Percentiles rank a stretch among this genome's conserved stretches.
phyloP scores from a whole-genome alignment of 2,329 filamentous ascomycete genomes.

The Leptoxyphium fumago region DNA sequence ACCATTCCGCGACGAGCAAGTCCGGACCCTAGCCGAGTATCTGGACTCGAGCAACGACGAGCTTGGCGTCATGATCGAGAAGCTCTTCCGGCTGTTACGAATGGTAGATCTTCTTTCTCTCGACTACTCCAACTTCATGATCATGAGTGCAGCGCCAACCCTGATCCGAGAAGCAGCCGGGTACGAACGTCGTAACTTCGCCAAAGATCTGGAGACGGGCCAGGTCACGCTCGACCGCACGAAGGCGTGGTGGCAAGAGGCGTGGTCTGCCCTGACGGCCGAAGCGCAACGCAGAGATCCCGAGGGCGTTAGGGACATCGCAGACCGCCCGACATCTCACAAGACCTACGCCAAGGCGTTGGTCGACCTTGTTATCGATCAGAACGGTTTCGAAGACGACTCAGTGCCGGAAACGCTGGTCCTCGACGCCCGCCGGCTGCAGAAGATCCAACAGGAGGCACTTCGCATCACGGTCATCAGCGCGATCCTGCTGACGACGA shows the following conservation, averaged over 20 bases:
- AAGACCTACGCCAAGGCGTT: conserved; percentile 65
- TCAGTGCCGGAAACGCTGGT: conserved; percentile 59
- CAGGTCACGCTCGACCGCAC: conserved; percentile 43
- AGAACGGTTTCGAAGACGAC: conserved; percentile 36
- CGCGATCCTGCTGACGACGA: conserved; percentile 62
- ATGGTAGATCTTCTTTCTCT: conserved; percentile 66
- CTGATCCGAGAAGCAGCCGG: conserved; percentile 55
- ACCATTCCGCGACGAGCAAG: conserved; percentile 63
- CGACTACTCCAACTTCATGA: conserved; percentile 69
- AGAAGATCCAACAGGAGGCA: conserved; percentile 40
- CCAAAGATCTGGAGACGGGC: conserved; percentile 45
- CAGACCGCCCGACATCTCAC: conserved; percentile 48
- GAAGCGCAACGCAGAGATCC: conserved; percentile 57
- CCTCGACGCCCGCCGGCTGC: conserved; percentile 52
- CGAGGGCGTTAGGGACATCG: conserved; percentile 47
- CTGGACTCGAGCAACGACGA: conserved; percentile 27
- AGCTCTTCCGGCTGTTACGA: conserved; percentile 58
- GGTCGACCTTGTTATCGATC: conserved; percentile 58
- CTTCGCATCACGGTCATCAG: conserved; percentile 57
- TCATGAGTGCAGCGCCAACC: conserved; percentile 55
- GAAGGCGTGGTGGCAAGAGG: conserved; percentile 49
- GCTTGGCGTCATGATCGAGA: conserved; percentile 54
- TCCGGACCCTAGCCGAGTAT: conserved; percentile 52
- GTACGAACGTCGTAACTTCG: conserved; percentile 62
- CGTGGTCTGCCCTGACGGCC: conserved; percentile 47